Base-by-base conservation (phyloP, 2,329 filamentous ascomycete species). In the Ceratocystis eucalypticola region DNA sequence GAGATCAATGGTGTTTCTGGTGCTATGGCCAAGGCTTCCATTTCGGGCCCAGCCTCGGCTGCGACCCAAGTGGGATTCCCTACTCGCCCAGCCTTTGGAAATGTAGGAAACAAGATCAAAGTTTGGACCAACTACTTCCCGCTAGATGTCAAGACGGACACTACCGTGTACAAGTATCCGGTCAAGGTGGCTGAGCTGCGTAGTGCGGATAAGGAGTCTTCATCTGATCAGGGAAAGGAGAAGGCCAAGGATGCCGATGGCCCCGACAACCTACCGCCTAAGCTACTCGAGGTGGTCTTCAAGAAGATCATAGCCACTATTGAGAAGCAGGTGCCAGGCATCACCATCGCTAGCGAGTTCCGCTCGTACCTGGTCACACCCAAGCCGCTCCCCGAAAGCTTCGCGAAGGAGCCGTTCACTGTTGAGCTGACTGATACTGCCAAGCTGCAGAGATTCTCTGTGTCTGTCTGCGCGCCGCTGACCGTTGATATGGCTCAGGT, bases 101-200 rank as follows among this genome's bases (percentile, higher is more conserved):
- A 71, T 2, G 70, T 69, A 4, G 82, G 82, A 3, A 72, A 61
- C 1, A 57, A 71, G 0, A 77, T 82, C 1, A 70, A 74, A 1
- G 73, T 84, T 0, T 84, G 80, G 80, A 75, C 81, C 3, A 84
- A 85, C 71, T 84, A 81, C 69, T 84, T 82, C 70, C 73, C 73
- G 1, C 67, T 84, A 61, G 70, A 74, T 5, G 69, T 80, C 6
- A 75, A 76, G 50, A 70, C 73, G 0, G 70, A 74, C 1, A 62
- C 59, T 17, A 67, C 69, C 0, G 67, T 82, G 3, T 78, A 76
- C 71, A 79, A 76, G 66, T 84, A 84, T 71, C 75, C 74, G 2
- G 68, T 84, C 8, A 72, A 76, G 1, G 76, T 78, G 10, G 70
- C 68, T 1, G 71, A 75, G 44, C 53, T 61, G 44, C 53, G 30